Percentiles rank a stretch among this genome's conserved stretches.
Evolutionary conservation across 108 stramenopile species (phyloP).

Genomic region (Schizochytrium sp.): DNA sequence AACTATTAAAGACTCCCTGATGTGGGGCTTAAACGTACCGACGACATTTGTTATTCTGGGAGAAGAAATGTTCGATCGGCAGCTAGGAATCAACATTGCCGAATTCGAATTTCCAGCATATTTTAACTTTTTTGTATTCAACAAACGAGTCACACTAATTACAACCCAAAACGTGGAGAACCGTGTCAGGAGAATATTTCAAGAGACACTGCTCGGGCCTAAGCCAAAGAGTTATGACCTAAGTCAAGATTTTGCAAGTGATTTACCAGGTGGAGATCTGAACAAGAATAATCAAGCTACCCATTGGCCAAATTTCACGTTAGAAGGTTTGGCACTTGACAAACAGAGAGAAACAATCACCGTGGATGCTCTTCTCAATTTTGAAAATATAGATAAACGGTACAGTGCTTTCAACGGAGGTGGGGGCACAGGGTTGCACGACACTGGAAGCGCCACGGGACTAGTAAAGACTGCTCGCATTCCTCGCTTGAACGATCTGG

Average conservation of each 20-base stretch:
- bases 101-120: slow-evolving; percentile 76
- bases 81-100: slow-evolving; percentile 71
- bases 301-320: slow-evolving; percentile 36
- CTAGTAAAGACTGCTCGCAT: background rate
- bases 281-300: slow-evolving; percentile 22
- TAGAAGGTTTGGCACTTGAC: slow-evolving; percentile 40
- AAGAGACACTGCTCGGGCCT: slow-evolving; percentile 72
- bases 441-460: too few species aligned
- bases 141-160: slow-evolving; percentile 86
- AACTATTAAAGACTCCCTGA: slow-evolving; percentile 65
- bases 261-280: background rate
- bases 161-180: slow-evolving; percentile 64
- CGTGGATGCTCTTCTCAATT: slow-evolving; percentile 30
- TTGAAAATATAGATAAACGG: slow-evolving; percentile 12
- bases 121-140: slow-evolving; percentile 78
- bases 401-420: background rate
- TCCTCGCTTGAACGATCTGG: background rate
- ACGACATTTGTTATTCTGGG: slow-evolving; percentile 67
- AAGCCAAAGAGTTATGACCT: background rate
- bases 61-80: slow-evolving; percentile 66
- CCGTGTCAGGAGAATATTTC: slow-evolving; percentile 65
- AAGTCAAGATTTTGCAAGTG: slow-evolving; percentile 13
- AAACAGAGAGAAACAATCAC: slow-evolving; percentile 44
- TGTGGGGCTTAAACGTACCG: slow-evolving; percentile 66
- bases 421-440: too few species aligned